A percentile compares a stretch with the other conserved stretches of the same genome.
Conservation (phyloP, 768 basidiomycete genomes). For the Hemileccinum impolitum region DNA sequence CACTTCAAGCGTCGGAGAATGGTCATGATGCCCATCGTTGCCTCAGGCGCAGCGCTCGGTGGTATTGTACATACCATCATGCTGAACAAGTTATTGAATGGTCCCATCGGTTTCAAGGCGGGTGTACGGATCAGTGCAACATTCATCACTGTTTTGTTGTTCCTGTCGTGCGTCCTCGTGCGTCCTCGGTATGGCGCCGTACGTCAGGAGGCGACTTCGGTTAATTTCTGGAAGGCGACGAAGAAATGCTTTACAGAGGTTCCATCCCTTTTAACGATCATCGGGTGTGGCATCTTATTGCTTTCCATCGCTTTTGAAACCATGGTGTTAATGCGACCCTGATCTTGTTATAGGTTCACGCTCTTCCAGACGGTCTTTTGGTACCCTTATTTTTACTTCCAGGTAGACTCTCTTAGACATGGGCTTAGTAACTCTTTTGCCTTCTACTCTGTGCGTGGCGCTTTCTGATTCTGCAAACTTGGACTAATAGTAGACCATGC, state of each 20-base stretch:
- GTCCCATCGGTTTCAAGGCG: conserved; percentile 41
- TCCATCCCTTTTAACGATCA: conserved; percentile 22
- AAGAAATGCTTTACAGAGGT: conserved; percentile 22
- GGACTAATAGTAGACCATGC: conserved; percentile 19
- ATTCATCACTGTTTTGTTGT: conserved; percentile 36
- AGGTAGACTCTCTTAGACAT: conserved; percentile 50
- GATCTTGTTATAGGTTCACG: conserved; percentile 10
- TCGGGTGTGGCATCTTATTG: conserved; percentile 13
- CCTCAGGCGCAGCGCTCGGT: conserved; percentile 51
- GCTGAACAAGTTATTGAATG: conserved; percentile 46
- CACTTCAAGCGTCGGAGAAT: conserved; percentile 41
- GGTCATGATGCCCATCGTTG: conserved; percentile 42
- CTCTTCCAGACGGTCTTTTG: conserved; percentile 39
- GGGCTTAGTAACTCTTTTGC: conserved; percentile 38
- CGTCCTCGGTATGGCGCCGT: conserved; percentile 27
- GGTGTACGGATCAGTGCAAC: conserved; percentile 39
- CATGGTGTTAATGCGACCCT: background rate
- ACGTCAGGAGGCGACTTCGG: background rate
- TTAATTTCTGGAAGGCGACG: conserved; percentile 15
- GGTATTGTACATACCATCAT: conserved; percentile 57
- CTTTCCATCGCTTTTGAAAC: background rate
- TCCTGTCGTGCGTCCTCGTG: conserved; percentile 38
- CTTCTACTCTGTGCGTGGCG: conserved; percentile 47
- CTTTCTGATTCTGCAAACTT: background rate
- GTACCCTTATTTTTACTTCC: conserved; percentile 57